Conservation (phyloP, 1,139 yeast species). For the Pichia inconspicua region DNA sequence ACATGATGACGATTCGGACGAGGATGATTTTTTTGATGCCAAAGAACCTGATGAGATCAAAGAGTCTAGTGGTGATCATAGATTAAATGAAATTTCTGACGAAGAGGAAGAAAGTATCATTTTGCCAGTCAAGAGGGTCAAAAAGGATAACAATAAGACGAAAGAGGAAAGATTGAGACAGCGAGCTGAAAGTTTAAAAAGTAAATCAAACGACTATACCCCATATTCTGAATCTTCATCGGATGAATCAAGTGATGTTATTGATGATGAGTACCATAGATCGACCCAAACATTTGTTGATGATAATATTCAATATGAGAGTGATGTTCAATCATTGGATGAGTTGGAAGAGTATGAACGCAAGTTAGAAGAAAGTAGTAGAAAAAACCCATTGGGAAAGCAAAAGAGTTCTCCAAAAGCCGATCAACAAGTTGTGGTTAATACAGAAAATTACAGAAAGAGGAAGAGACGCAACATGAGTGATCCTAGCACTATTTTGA, state of each 20-base stretch:
- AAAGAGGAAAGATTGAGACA: not conserved
- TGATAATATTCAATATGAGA: slow-evolving; percentile 4
- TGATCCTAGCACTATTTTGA: not conserved
- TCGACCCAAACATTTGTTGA: slow-evolving; percentile 1
- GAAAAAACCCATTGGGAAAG: not conserved
- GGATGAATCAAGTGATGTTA: not conserved
- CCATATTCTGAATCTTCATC: not conserved
- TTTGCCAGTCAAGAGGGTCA: not conserved
- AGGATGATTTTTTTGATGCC: not conserved
- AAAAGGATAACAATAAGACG: too few species aligned
- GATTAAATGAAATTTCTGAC: not conserved
- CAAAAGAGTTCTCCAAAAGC: not conserved
- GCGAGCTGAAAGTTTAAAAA: not conserved
- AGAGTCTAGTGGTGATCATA: not conserved
- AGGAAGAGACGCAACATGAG: not conserved
- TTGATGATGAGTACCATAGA: not conserved
- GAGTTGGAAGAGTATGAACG: slow-evolving; percentile 1
- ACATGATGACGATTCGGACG: not conserved
- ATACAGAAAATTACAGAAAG: not conserved
- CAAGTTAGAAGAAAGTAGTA: not conserved
- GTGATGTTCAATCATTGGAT: slow-evolving; percentile 4
- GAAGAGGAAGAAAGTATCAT: not conserved
- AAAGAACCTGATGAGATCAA: not conserved
- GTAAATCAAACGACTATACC: not conserved
- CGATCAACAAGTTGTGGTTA: too few species aligned